Evolutionary conservation across 176 grass and related monocot genomes (phyloP), one percentile per base, ranked within the genome.

Genomic region (Cenchrus americanus): DNA sequence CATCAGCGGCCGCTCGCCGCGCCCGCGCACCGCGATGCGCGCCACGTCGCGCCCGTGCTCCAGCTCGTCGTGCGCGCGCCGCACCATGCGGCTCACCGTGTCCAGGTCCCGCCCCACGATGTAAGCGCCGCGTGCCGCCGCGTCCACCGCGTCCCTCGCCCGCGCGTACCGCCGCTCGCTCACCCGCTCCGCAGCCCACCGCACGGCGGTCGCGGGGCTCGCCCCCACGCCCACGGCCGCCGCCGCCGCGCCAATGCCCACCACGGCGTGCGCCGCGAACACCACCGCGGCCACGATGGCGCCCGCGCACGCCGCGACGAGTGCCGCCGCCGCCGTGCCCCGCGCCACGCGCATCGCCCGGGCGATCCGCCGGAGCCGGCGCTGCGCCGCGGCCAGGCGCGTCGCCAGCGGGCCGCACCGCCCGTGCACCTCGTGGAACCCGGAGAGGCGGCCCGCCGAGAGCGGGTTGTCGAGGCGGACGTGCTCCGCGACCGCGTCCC

Each of bases 31-130:
- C 30, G 77, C 91, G 76, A 98, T 95, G 69, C 77, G 76, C 14
- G 87, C 91, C 71, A 98, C 87, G 64, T 92, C 78, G n/a, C 91
- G 87, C 5, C 87, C 93, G 80, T 98, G 96, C 84, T 98, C 93
- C 40, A 95, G 84, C 91, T 98, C 93, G 66, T 93, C 91, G 66
- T 92, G 91, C 66, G 89, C 89, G 44, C 96, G 90, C 68, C 84
- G 68, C 76, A 95, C 85, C 93, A 98, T 91, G 14, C 93, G 87
- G 78, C 89, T 95, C 52, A 98, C 80, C 47, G 93, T 98, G 82
- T 98, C 96, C 26, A 98, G 78, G 66, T 98, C 91, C 12, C 93
- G 83, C 62, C 86, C 92, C 15, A 98, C 89, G 52, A 93, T 98
- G 75, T 95, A 98, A 11, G 89, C 95, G 3, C 96, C 92, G 49